These are phyloP conservation scores for Luffa aegyptiaca DNA, from an alignment of 306 rosid species.

Conservation along the genomic window DNA sequence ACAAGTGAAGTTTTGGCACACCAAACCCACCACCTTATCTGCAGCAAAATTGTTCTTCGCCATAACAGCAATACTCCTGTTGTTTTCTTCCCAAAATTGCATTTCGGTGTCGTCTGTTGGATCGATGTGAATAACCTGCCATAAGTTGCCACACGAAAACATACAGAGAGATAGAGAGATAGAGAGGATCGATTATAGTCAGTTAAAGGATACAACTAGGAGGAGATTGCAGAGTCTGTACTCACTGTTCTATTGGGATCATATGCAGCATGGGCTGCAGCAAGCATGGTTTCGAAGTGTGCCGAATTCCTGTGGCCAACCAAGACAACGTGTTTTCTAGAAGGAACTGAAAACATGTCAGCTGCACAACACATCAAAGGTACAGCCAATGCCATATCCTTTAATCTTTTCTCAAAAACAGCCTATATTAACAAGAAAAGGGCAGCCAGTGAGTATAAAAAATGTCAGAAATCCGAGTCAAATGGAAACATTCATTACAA, in stretches of 20 bases:
- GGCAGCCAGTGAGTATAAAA: background rate
- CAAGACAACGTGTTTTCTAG: constrained; percentile 63
- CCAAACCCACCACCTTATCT: constrained; percentile 58
- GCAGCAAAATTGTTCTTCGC: constrained; percentile 39
- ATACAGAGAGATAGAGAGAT: background rate
- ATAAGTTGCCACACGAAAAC: background rate
- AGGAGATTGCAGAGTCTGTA: background rate
- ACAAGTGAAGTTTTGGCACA: constrained; percentile 84
- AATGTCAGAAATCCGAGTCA: background rate
- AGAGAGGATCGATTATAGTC: background rate
- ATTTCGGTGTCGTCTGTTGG: constrained; percentile 52
- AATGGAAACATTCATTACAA: background rate
- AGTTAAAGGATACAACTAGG: background rate
- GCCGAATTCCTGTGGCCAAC: constrained; percentile 45
- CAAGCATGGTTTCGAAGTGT: constrained; percentile 61
- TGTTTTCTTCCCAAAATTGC: constrained; percentile 76
- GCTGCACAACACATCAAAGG: constrained; percentile 97
- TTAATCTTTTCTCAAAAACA: constrained; percentile 68
- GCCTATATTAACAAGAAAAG: constrained; percentile 37
- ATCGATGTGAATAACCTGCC: constrained; percentile 70
- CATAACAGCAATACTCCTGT: constrained; percentile 59
- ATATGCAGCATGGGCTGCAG: constrained; percentile 52
- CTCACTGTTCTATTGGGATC: constrained; percentile 80
- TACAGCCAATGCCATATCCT: constrained; percentile 77
- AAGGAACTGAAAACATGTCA: constrained; percentile 54